Conservation (phyloP, 2,329 filamentous ascomycete species). For the Colletotrichum musae region DNA sequence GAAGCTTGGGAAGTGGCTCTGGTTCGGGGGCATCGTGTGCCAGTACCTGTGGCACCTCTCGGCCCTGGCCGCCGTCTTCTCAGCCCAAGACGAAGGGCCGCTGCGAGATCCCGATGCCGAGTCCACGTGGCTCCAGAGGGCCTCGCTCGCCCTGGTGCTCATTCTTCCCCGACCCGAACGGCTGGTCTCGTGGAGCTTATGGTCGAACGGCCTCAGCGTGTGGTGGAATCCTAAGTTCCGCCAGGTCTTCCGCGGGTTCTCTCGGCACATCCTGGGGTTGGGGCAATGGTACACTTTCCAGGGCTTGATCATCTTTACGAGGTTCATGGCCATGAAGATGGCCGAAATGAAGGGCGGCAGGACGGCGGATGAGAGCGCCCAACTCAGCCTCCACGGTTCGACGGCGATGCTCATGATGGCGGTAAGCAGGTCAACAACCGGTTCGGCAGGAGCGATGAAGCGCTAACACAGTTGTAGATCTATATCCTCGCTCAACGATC, state of each 20-base stretch:
- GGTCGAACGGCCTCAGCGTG: slow-evolving; percentile 64
- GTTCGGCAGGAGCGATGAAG: neutral
- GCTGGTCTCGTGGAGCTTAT: slow-evolving; percentile 63
- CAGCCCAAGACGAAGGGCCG: slow-evolving; percentile 21
- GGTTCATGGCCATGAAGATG: slow-evolving; percentile 64
- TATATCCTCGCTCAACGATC: slow-evolving; percentile 59
- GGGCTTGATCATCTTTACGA: slow-evolving; percentile 68
- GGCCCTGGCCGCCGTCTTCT: slow-evolving; percentile 42
- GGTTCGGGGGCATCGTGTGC: slow-evolving; percentile 62
- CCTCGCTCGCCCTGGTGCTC: slow-evolving; percentile 46
- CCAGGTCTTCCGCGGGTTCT: slow-evolving; percentile 72
- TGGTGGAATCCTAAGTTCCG: slow-evolving; percentile 81
- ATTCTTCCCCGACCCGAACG: slow-evolving; percentile 53
- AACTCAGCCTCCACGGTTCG: slow-evolving; percentile 67
- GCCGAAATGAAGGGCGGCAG: slow-evolving; percentile 56
- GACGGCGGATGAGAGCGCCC: slow-evolving; percentile 55
- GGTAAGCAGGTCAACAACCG: slow-evolving; percentile 57
- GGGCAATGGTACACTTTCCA: slow-evolving; percentile 78
- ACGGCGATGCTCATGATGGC: slow-evolving; percentile 67
- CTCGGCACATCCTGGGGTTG: slow-evolving; percentile 71
- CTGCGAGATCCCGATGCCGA: slow-evolving; percentile 39
- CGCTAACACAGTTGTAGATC: slow-evolving; percentile 55
- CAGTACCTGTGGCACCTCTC: slow-evolving; percentile 68
- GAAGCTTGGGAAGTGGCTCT: slow-evolving; percentile 59
- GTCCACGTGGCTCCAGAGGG: slow-evolving; percentile 8